Evolutionary conservation across 805 yeast genomes (phyloP), one percentile per base, ranked within the genome.

Genomic region (Sugiyamaella americana): DNA sequence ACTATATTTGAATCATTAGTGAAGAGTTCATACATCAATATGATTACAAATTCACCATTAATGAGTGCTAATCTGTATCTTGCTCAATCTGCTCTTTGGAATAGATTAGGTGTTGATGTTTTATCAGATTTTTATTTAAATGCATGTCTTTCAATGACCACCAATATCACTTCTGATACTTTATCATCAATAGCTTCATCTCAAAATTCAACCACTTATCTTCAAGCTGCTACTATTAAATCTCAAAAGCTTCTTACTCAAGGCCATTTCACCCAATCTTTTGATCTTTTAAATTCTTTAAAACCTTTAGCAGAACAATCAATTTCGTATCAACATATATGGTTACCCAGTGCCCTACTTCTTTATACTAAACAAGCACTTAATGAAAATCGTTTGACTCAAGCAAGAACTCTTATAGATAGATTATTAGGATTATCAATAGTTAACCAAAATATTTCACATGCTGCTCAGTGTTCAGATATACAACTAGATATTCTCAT

Each of bases 1-100:
- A 75, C 74, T 53, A 76, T 75, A 46, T 68, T 65, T 30, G 61
- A 62, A 21, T 61, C 66, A 6, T 58, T 56, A 23, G 58, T 57
- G 32, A 63, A 56, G 44, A 48, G 41, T 38, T 45, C 34, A 37
- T 47, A 35, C 49, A 49, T 43, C 24, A 50, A 43, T 49, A 49
- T 46, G 44, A 56, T 19, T 10, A 21, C 44, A 11, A 24, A 22
- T 17, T 18, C 48, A 22, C 44, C 36, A 2, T 34, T 41, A 1
- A 29, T 37, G 11, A 18, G 29, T 3, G 34, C 30, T 3, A 41
- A 41, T n/a, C 23, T 49, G 11, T 22, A 40, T 11, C 36, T 54
- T 24, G 41, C 47, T 6, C 43, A 46, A 18, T 46, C 55, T 1
- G 43, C 51, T 3, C 38, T 51, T 4, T 55, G 59, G 59, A 40